Evolutionary conservation across 306 rosid genomes (phyloP), one percentile per base, ranked within the genome.

Genomic region (Arachis hypogaea): DNA sequence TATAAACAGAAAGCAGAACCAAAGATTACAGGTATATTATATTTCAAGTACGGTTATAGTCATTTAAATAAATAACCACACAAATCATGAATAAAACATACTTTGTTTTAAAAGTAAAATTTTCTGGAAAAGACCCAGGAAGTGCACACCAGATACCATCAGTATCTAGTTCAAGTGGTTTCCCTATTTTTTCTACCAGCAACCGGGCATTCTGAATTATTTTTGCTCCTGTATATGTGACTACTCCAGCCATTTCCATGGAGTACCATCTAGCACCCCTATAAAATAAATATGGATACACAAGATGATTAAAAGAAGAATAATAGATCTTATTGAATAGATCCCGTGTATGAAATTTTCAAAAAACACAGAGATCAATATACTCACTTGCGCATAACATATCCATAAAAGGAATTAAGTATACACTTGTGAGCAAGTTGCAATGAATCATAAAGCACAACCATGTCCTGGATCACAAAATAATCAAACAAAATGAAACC

Each of bases 251-350:
- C 98, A 94, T 94, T 91, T 94, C 98, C 98, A 94, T 94, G 33
- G 98, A 94, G 77, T 94, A 94, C 98, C 98, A 94, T 87, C 98
- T 86, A 60, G 98, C 98, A 64, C 98, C 98, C 86, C 98, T 94
- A 78, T 68, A 59, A 75, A 70, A 77, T 30, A 78, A 73, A 73
- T 62, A 80, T 67, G n/a, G 62, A 85, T 43, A 60, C 72, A 75
- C 49, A 40, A 76, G 41, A 46, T 76, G 51, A 69, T 60, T 52
- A 60, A 46, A 61, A 72, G 72, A 73, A 36, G 81, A 59, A 51
- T 68, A 75, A 67, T 55, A 75, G 72, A 59, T 62, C 22, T 60
- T 36, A 65, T 41, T 68, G 46, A 51, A 64, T 28, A 69, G 79
- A 66, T 61, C 59, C 40, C 72, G 44, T 65, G 22, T 5, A 52